Base-by-base conservation (phyloP, 129 eudicot species). In the Flaveria brownii region DNA sequence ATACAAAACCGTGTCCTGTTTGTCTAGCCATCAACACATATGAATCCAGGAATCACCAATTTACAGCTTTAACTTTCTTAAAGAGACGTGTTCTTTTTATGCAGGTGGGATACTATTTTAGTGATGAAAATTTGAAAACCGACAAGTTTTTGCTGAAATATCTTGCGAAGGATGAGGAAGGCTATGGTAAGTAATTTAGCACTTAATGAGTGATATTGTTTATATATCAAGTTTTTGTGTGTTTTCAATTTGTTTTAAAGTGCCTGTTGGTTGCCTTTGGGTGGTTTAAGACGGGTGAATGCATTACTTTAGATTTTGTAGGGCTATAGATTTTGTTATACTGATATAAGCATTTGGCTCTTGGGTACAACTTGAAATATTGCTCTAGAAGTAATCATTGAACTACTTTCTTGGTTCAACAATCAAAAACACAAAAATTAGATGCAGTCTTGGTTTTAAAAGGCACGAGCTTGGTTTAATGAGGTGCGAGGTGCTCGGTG, bases 71-170 rank as follows among this genome's bases (percentile, higher is more conserved):
- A 10, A 42, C 41, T 59, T 70, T 28, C 59, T 11, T 52, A 47
- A 41, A 54, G 25, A n/a, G 46, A 64, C 49, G 8, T 26, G 14
- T 59, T 59, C 41, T 63, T 28, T 16, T 30, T 70, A 74, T 82
- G 76, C 84, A 91, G 97, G 97, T 91, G 76, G 97, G 88, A 78
- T 91, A 86, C 81, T 91, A 91, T 86, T 76, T 91, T 71, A 83
- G 97, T 62, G 97, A 91, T 79, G 97, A 86, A 83, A 91, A 91
- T 70, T 76, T 91, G 80, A 84, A 81, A 64, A 88, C 82, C 0
- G 95, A 91, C 86, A 86, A 86, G 85, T 88, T 86, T 74, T 41
- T 91, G 85, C 61, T 88, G 90, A 91, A 86, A 18, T 78, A 86
- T 78, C 80, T 88, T 9, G 73, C 84, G 23, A 88, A 83, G 59